A percentile compares a stretch with the other conserved stretches of the same genome.
These are phyloP conservation scores for Cenococcum geophilum DNA, from an alignment of 495 filamentous ascomycete species.

Conservation along the genomic window DNA sequence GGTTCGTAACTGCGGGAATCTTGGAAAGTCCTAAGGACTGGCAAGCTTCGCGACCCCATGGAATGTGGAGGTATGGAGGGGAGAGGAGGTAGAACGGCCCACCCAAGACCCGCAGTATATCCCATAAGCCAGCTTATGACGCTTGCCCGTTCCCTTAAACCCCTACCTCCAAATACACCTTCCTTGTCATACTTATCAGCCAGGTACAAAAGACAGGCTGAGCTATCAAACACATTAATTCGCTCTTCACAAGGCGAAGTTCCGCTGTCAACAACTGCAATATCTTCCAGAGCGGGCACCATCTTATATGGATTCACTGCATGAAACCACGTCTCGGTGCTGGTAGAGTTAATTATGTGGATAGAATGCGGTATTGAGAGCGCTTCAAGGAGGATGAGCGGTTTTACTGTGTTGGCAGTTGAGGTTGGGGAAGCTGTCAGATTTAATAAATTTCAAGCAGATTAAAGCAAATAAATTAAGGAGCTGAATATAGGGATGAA, in stretches of 20 bases:
- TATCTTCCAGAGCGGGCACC: constrained; percentile 19
- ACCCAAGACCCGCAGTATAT: constrained; percentile 17
- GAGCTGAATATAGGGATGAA: background rate
- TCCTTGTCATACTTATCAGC: constrained; percentile 18
- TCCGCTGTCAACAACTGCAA: background rate
- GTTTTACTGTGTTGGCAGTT: constrained; percentile 12
- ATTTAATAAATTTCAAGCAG: background rate
- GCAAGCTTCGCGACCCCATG: too few species aligned
- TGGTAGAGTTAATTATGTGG: constrained; percentile 6
- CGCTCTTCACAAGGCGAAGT: too few species aligned
- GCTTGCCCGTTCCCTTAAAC: constrained; percentile 2
- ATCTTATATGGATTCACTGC: constrained; percentile 15
- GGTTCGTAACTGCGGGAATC: too few species aligned
- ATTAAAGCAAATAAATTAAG: background rate
- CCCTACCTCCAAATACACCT: constrained; percentile 11
- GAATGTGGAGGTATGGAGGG: too few species aligned
- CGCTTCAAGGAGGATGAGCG: constrained; percentile 18
- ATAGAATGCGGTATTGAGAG: constrained; percentile 10
- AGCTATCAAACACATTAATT: constrained; percentile 19
- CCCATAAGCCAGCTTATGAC: constrained; percentile 14
- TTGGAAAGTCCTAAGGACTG: too few species aligned
- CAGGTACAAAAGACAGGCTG: constrained; percentile 11
- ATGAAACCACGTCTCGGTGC: constrained; percentile 10
- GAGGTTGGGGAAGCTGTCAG: constrained; percentile 11
- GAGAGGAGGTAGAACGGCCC: background rate